phyloP scores from a whole-genome alignment of 805 yeast genomes.

The Ogataea nonfermentans region DNA sequence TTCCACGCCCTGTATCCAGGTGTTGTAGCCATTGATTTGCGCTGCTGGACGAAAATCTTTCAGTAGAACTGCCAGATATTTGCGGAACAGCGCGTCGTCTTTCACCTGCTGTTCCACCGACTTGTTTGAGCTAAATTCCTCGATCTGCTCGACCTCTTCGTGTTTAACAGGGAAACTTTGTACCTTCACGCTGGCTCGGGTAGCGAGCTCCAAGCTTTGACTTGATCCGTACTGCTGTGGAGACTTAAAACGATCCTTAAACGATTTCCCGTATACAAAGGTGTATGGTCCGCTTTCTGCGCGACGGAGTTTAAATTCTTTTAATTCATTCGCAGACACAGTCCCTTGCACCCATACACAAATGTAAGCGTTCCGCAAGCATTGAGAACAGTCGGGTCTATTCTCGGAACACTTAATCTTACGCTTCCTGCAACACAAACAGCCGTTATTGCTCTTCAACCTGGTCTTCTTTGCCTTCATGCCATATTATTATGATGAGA shows the following conservation, averaged over 20 bases:
- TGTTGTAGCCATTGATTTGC: slow-evolving; percentile 14
- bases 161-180: too few species aligned
- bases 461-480: not conserved
- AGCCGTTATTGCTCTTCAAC: slow-evolving; percentile 20
- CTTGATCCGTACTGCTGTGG: not conserved
- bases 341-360: slow-evolving; percentile 17
- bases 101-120: slow-evolving; percentile 6
- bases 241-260: slow-evolving; percentile 1
- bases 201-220: too few species aligned
- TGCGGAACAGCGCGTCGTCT: slow-evolving; percentile 29
- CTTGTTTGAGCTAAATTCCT: too few species aligned
- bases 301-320: slow-evolving; percentile 15
- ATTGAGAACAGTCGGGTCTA: slow-evolving; percentile 20
- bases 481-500: not conserved
- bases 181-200: too few species aligned
- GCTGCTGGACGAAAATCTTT: slow-evolving; percentile 9
- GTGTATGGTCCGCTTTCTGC: not conserved
- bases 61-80: slow-evolving; percentile 16
- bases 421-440: slow-evolving; percentile 30
- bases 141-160: too few species aligned
- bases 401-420: slow-evolving; percentile 27
- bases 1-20: slow-evolving; percentile 20
- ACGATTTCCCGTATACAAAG: slow-evolving; percentile 15
- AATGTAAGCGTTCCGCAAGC: slow-evolving; percentile 14
- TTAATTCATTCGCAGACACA: slow-evolving; percentile 11